A percentile compares a stretch with the other conserved stretches of the same genome.
phyloP scores from a whole-genome alignment of 163 green algal species.

The Smithsoniella earleae region DNA sequence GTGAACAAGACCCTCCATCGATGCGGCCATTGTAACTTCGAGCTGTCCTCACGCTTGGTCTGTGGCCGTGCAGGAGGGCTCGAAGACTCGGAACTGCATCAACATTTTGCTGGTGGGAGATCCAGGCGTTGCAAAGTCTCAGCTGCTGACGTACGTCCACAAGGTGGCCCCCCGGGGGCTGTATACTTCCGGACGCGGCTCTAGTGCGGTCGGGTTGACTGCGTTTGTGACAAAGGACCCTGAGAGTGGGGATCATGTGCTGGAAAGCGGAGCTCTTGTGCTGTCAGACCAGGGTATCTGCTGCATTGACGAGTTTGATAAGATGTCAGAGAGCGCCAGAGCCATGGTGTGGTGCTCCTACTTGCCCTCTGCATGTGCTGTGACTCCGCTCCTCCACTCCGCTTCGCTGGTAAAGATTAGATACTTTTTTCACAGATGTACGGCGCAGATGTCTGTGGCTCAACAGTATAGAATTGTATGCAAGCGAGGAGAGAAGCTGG shows the following conservation, averaged over 20 bases:
- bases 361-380: neutral
- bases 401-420: neutral
- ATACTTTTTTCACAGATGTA: no score
- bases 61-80: slow-evolving; percentile 40
- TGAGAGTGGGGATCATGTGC: slow-evolving; percentile 88
- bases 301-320: slow-evolving; percentile 99
- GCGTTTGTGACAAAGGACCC: slow-evolving; percentile 78
- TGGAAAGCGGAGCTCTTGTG: slow-evolving; percentile 94
- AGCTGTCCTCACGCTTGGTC: no score
- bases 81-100: slow-evolving; percentile 72
- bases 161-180: slow-evolving; percentile 90
- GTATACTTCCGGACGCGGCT: slow-evolving; percentile 88
- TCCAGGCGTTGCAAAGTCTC: slow-evolving; percentile 90
- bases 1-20: slow-evolving; percentile 8
- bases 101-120: slow-evolving; percentile 96
- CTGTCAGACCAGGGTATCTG: slow-evolving; percentile 88
- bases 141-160: slow-evolving; percentile 95
- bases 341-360: slow-evolving; percentile 59
- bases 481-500: no score
- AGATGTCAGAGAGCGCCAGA: slow-evolving; percentile 91
- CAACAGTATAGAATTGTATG: no score
- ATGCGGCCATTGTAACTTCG: no score
- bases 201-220: slow-evolving; percentile 85
- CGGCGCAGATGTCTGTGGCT: no score
- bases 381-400: neutral